These are phyloP conservation scores for Tuber melanosporum DNA, from an alignment of 495 filamentous ascomycete genomes.

Conservation along the genomic window DNA sequence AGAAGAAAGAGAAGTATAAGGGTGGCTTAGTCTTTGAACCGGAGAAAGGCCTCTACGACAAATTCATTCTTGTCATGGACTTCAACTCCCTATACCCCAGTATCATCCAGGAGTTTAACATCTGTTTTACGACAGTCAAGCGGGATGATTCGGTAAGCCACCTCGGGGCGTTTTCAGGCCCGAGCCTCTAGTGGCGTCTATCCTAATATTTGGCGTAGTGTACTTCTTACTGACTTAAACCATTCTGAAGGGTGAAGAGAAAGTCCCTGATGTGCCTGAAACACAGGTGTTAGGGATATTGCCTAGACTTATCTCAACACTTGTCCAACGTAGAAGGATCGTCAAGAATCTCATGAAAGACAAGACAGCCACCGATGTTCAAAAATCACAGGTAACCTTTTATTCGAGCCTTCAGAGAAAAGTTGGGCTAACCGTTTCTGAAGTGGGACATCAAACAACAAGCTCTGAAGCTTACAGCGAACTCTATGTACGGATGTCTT, in stretches of 20 bases:
- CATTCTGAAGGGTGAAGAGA: conserved; percentile 63
- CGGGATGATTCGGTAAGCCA: conserved; percentile 55
- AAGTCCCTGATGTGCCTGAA: conserved; percentile 65
- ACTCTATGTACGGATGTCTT: conserved; percentile 99
- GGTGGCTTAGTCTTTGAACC: conserved; percentile 97
- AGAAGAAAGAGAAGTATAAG: conserved; percentile 99
- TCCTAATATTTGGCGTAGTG: not conserved
- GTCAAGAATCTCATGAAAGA: conserved; percentile 97
- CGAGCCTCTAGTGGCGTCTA: not conserved
- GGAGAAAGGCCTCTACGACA: conserved; percentile 94
- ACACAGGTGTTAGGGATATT: conserved; percentile 72
- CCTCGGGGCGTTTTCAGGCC: not conserved
- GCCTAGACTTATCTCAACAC: conserved; percentile 78
- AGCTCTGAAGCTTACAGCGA: conserved; percentile 92
- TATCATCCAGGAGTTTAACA: conserved; percentile 98
- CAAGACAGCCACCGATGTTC: conserved; percentile 66
- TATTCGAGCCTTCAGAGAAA: not conserved
- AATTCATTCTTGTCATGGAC: conserved; percentile 96
- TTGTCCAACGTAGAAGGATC: conserved; percentile 77
- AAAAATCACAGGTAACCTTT: conserved; percentile 54
- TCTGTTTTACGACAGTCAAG: conserved; percentile 97
- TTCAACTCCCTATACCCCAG: conserved; percentile 98
- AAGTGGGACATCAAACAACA: conserved; percentile 99
- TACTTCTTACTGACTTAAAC: conserved; percentile 11
- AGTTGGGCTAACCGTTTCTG: conserved; percentile 41